Evolutionary conservation across 2,329 filamentous ascomycete genomes (phyloP), one percentile per base, ranked within the genome.

Genomic region (Corinectria fuckeliana): DNA sequence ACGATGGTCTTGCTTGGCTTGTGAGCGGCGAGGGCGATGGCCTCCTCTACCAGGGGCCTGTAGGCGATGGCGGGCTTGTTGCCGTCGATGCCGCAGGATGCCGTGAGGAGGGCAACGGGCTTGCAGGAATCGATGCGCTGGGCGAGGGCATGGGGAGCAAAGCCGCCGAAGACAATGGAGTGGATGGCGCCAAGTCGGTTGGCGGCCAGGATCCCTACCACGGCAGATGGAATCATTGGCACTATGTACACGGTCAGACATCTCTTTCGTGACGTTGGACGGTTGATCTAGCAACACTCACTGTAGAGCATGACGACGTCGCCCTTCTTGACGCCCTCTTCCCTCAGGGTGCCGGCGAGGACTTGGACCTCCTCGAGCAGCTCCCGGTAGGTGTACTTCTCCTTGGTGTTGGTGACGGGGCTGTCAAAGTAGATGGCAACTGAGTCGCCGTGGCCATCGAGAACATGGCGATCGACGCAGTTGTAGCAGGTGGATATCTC

Each of bases 401-500:
- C 83, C 74, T 93, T 92, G 8, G 82, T 82, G 2, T 83, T 82
- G 1, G 91, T 92, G 9, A 97, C 93, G 2, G 93, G 92, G 65
- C 90, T 94, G 74, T 97, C 93, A 82, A 91, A 97, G 68, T 91
- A 86, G 58, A 98, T 90, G 20, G 93, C 94, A 0, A 88, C 82
- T 49, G 84, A 79, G 44, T 89, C 82, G 13, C 93, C 93, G 65
- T 88, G 81, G n/a, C 93, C 92, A 5, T 85, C 86, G 32, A 85
- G 78, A n/a, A 97, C 92, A 76, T 97, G 93, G 13, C 93, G 84
- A 76, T 97, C 93, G 13, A 97, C 80, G 73, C 92, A 96, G 74
- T 97, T 98, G 80, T 92, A 96, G 67, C 91, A 92, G 0, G 92
- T 97, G 36, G 91, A 95, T 67, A 98, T 91, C 78, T 95, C 88